A percentile compares a stretch with the other conserved stretches of the same genome.
Conservation (phyloP, 768 basidiomycete species). For the Mycena epipterygia region DNA sequence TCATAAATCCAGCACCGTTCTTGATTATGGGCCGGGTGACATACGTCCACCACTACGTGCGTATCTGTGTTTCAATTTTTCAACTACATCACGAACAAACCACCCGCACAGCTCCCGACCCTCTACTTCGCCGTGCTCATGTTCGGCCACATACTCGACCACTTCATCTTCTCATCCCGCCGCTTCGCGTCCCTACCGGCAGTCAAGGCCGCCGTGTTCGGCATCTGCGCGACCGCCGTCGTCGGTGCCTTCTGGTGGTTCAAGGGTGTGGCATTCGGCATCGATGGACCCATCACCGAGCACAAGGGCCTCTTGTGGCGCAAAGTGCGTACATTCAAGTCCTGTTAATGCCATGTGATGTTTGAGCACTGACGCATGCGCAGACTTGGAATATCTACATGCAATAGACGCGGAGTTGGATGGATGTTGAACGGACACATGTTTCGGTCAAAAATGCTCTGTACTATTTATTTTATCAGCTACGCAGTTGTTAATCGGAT, state of each 20-base stretch:
- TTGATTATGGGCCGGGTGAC: constrained; percentile 98
- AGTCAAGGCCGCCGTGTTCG: constrained; percentile 83
- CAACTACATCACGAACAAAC: neutral
- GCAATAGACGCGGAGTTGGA: no score
- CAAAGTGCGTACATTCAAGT: constrained; percentile 53
- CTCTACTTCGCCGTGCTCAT: constrained; percentile 96
- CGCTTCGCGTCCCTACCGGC: constrained; percentile 67
- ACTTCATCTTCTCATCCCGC: constrained; percentile 88
- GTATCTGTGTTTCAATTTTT: neutral
- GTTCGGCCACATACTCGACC: constrained; percentile 91
- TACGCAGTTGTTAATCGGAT: no score
- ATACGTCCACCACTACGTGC: constrained; percentile 88
- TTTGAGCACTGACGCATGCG: neutral
- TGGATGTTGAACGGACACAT: no score
- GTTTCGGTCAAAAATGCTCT: no score
- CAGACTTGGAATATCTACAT: constrained; percentile 31
- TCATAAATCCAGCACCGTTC: constrained; percentile 80
- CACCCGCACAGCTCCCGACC: constrained; percentile 81
- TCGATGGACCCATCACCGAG: constrained; percentile 86
- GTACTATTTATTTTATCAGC: no score
- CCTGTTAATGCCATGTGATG: neutral
- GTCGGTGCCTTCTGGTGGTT: constrained; percentile 95
- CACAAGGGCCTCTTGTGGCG: constrained; percentile 88
- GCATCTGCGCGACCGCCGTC: constrained; percentile 69
- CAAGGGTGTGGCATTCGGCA: constrained; percentile 88